Evolutionary conservation across 352 stramenopile species (phyloP), one percentile per base, ranked within the genome.

Genomic region (Phytophthora macrochlamydospora): DNA sequence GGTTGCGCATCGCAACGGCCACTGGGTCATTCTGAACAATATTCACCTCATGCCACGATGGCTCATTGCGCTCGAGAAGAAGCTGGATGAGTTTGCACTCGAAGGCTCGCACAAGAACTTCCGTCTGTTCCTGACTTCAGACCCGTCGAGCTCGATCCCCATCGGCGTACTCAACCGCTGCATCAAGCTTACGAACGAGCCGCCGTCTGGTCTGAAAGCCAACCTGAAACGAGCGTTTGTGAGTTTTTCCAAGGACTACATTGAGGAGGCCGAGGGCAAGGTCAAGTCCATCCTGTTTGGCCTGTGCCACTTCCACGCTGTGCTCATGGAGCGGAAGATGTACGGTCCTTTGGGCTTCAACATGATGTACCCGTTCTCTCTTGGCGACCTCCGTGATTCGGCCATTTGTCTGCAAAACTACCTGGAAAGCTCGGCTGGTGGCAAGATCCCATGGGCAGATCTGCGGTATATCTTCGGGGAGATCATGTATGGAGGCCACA

Each of bases 11-110:
- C 89, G 92, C 37, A 98, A 99, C 54, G 97, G 97, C 24, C 93
- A 99, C 75, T 99, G 97, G 97, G 97, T 99, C 7, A 98, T 99
- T 58, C 82, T 99, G 37, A 98, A 99, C 75, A 99, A 99, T 71
- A 97, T 99, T 51, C 97, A 99, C 65, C 75, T 99, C 45, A 99
- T 99, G 96, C 95, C 96, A 7, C 91, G 92, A 12, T 99, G 96
- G 96, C 78, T 98, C 33, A 76, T 97, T 42, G 89, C 97, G 57
- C 92, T 99, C 4, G 97, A 99, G 80, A 99, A 99, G 67, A 98
- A 98, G 59, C 83, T 99, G 29, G 97, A 99, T 55, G 94, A 98
- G 66, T 99, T 99, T 63, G 91, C 88, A 13, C 69, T 96, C 12
- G 91, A 97, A 71, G 92, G 87, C 2, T 98, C 90, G 55, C 94